Evolutionary conservation across 768 basidiomycete genomes (phyloP).

Genomic region (Suillus variegatus): DNA sequence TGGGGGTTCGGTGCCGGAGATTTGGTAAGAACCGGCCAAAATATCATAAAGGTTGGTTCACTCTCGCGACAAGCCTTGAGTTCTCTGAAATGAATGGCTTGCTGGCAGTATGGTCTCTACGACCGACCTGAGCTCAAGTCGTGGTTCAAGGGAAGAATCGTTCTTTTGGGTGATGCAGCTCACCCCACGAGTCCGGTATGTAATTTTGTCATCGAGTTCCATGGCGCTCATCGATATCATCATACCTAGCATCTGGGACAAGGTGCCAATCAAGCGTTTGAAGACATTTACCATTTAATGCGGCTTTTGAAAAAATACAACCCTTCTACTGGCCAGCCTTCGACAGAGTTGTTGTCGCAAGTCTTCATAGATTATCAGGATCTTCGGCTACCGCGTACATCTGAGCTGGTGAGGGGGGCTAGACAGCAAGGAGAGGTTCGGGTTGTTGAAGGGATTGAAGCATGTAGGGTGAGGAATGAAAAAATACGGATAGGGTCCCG

Average conservation of each 20-base stretch:
- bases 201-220: neutral
- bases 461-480: conserved; percentile 32
- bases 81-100: conserved; percentile 2
- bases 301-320: conserved; percentile 35
- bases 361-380: conserved; percentile 38
- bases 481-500: conserved; percentile 9
- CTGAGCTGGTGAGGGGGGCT: conserved; percentile 37
- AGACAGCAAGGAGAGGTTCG: conserved; percentile 36
- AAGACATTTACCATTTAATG: conserved; percentile 40
- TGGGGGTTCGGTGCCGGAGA: conserved; percentile 22
- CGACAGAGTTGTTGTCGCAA: conserved; percentile 27
- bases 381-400: conserved; percentile 37
- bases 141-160: conserved; percentile 44
- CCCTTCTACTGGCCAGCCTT: conserved; percentile 25
- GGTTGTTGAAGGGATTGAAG: conserved; percentile 34
- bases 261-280: conserved; percentile 48
- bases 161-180: conserved; percentile 47
- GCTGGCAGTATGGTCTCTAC: conserved; percentile 42
- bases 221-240: neutral
- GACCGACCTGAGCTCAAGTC: conserved; percentile 41
- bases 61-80: conserved; percentile 1
- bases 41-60: conserved; percentile 18
- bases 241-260: conserved; percentile 43
- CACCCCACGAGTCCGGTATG: conserved; percentile 48
- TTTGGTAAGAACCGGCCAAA: conserved; percentile 16